Percentiles rank a stretch among this genome's conserved stretches.
These are phyloP conservation scores for Candida sp. DNA, from an alignment of 1,139 yeast species.

Conservation along the genomic window DNA sequence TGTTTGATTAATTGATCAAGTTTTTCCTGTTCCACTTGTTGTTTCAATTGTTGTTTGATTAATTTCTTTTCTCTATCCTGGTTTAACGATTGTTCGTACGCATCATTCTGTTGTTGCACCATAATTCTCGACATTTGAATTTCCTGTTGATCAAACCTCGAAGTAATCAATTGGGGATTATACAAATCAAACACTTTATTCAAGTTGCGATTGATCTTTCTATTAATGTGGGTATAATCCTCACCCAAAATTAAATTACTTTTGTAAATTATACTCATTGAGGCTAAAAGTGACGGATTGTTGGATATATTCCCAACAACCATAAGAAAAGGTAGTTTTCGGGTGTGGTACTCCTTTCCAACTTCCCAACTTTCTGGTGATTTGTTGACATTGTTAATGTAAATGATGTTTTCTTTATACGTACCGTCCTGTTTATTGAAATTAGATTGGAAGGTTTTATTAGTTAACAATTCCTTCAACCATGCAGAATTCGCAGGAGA, in stretches of 20 bases:
- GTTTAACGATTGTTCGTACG: conserved; percentile 48
- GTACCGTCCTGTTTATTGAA: conserved; percentile 33
- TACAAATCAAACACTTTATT: conserved; percentile 34
- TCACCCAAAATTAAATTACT: conserved; percentile 20
- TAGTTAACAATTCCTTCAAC: conserved; percentile 22
- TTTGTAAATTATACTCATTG: conserved; percentile 51
- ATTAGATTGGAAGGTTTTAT: conserved; percentile 24
- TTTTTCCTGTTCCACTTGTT: conserved; percentile 11
- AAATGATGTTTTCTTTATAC: conserved; percentile 38
- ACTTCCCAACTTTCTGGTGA: conserved; percentile 53
- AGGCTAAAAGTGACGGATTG: conserved; percentile 45
- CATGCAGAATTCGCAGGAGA: conserved; percentile 24
- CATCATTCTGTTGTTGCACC: conserved; percentile 57
- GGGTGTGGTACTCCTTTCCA: conserved; percentile 39
- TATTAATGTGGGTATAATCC: conserved; percentile 15
- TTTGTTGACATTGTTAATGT: conserved; percentile 31
- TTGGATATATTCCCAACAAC: conserved; percentile 50
- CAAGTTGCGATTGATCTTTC: conserved; percentile 31
- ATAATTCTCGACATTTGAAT: conserved; percentile 47
- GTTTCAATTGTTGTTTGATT: conserved; percentile 27
- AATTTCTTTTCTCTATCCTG: conserved; percentile 38
- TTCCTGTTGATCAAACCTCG: conserved; percentile 51
- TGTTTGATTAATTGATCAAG: conserved; percentile 9
- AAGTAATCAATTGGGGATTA: conserved; percentile 51
- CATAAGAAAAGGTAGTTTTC: conserved; percentile 42